A percentile compares a stretch with the other conserved stretches of the same genome.
Evolutionary conservation across 768 basidiomycete species (phyloP).

Genomic region (Chiua virens): DNA sequence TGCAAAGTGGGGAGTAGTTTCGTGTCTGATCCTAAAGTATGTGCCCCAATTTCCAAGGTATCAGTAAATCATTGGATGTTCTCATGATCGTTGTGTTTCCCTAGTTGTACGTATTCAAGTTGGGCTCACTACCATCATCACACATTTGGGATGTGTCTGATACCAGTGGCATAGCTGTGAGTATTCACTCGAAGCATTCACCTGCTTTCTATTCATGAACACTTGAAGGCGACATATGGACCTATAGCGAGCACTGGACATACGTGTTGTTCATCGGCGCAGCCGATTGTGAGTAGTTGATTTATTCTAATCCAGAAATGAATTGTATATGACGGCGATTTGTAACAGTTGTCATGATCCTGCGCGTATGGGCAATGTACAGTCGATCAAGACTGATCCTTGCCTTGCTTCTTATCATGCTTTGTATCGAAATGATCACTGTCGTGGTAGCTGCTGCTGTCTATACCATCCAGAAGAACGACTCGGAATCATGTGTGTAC

Average conservation of each 20-base stretch:
- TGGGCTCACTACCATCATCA: background rate
- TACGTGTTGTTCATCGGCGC: background rate
- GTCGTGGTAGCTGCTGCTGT: background rate
- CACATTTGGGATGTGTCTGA: background rate
- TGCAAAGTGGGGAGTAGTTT: background rate
- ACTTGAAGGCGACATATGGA: background rate
- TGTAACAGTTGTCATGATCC: background rate
- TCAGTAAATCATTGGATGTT: too few relatives aligned
- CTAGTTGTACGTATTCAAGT: background rate
- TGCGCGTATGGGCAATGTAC: constrained; percentile 13
- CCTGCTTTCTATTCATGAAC: background rate
- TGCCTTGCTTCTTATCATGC: background rate
- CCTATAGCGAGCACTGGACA: background rate
- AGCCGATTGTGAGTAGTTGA: constrained; percentile 4
- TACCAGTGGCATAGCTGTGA: constrained; percentile 1
- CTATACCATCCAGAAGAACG: too few relatives aligned
- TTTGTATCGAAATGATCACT: background rate
- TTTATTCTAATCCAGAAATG: too few relatives aligned
- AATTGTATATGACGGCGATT: too few relatives aligned
- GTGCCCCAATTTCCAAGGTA: background rate
- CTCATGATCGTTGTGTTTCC: background rate
- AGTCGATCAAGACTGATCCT: constrained; percentile 8
- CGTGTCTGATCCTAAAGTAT: background rate
- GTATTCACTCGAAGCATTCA: background rate
- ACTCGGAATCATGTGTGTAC: too few relatives aligned